Percentiles rank a stretch among this genome's conserved stretches.
These are phyloP conservation scores for Lavandula angustifolia DNA, from an alignment of 257 asterid genomes.

Conservation along the genomic window DNA sequence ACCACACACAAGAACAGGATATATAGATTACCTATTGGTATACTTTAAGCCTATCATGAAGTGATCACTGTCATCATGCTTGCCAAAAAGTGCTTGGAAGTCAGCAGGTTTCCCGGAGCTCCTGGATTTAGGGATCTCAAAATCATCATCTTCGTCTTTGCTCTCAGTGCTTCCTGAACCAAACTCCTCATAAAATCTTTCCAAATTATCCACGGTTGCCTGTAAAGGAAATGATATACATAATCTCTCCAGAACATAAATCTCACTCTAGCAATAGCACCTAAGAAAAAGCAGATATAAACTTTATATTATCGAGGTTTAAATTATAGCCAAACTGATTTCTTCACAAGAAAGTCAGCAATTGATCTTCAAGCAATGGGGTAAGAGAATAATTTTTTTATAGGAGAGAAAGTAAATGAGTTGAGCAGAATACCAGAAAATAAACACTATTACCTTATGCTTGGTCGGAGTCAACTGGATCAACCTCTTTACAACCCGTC, in stretches of 20 bases:
- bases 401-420: neutral
- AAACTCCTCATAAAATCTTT: slow-evolving; percentile 73
- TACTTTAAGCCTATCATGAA: slow-evolving; percentile 84
- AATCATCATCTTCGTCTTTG: slow-evolving; percentile 47
- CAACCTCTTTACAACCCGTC: slow-evolving; percentile 74
- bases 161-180: slow-evolving; percentile 61
- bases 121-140: slow-evolving; percentile 50
- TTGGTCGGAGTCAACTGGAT: slow-evolving; percentile 82
- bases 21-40: slow-evolving; percentile 59
- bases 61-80: slow-evolving; percentile 75
- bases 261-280: slow-evolving; percentile 4
- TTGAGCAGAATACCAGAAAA: slow-evolving; percentile 2
- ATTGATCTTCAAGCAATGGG: slow-evolving; percentile 10
- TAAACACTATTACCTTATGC: slow-evolving; percentile 59
- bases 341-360: slow-evolving; percentile 2
- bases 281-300: slow-evolving; percentile 15
- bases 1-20: slow-evolving; percentile 18
- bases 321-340: slow-evolving; percentile 23
- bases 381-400: neutral
- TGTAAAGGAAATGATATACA: slow-evolving; percentile 33
- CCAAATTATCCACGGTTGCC: slow-evolving; percentile 67
- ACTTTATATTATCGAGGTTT: neutral
- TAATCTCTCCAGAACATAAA: neutral
- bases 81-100: slow-evolving; percentile 74
- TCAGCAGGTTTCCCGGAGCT: slow-evolving; percentile 71